phyloP scores from a whole-genome alignment of 306 rosid genomes.

The Myrica gale region DNA sequence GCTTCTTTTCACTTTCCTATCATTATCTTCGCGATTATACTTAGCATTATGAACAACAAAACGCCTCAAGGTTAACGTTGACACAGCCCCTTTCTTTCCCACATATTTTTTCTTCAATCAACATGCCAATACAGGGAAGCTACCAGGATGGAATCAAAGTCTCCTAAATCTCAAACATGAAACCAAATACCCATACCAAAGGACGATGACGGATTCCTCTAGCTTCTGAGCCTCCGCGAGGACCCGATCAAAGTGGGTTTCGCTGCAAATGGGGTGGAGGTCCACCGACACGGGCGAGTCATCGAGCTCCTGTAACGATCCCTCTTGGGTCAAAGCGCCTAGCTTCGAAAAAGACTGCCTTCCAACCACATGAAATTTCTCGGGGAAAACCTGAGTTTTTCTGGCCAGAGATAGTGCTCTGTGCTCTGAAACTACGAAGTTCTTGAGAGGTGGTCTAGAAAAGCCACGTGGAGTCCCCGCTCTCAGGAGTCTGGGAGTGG shows the following conservation, averaged over 20 bases:
- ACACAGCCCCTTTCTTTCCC: not conserved
- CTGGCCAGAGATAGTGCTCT: not conserved
- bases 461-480: constrained; percentile 16
- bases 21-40: not conserved
- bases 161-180: not conserved
- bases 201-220: constrained; percentile 35
- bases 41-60: not conserved
- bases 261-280: constrained; percentile 45
- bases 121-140: not conserved
- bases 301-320: constrained; percentile 40
- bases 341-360: constrained; percentile 6
- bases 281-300: constrained; percentile 49
- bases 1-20: not conserved
- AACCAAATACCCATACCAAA: constrained; percentile 36
- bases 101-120: not conserved
- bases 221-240: constrained; percentile 40
- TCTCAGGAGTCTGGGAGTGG: constrained; percentile 17
- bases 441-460: not conserved
- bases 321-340: constrained; percentile 32
- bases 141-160: not conserved
- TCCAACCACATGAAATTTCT: constrained; percentile 11
- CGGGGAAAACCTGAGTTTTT: constrained; percentile 1
- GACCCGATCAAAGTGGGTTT: constrained; percentile 47
- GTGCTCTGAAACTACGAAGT: not conserved
- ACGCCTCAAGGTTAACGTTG: not conserved